Percentiles rank a stretch among this genome's conserved stretches.
phyloP scores from a whole-genome alignment of 495 filamentous ascomycete species.

The Friedmanniomyces simplex region DNA sequence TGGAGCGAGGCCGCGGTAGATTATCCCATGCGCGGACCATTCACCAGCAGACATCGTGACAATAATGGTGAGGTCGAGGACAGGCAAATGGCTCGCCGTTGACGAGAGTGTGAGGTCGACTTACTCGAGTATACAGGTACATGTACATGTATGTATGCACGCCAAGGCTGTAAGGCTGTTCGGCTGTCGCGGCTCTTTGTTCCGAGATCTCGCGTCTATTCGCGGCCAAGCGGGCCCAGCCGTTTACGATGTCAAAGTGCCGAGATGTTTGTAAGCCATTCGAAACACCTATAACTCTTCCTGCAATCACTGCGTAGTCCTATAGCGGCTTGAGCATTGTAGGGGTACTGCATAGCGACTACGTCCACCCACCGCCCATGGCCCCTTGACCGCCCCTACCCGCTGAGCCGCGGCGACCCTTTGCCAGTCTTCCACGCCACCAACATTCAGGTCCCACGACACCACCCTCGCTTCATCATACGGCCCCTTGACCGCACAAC shows the following conservation, averaged over 20 bases:
- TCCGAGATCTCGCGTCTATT: neutral
- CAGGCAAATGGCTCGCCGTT: too few species aligned
- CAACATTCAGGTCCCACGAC: neutral
- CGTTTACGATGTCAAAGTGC: neutral
- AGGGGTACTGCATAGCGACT: neutral
- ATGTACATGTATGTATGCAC: too few species aligned
- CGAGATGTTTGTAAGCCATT: neutral
- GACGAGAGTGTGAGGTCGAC: too few species aligned
- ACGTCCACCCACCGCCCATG: neutral
- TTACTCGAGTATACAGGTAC: too few species aligned
- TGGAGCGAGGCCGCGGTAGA: too few species aligned
- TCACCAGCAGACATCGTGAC: too few species aligned
- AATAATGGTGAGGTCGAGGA: too few species aligned
- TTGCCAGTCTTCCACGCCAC: neutral
- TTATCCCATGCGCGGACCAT: too few species aligned
- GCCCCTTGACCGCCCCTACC: neutral
- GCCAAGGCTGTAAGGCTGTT: too few species aligned
- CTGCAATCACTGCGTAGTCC: neutral
- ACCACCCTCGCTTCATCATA: neutral
- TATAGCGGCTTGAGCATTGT: neutral
- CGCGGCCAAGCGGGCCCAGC: neutral
- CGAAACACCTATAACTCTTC: neutral
- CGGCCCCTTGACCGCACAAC: neutral
- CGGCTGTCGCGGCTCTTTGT: neutral
- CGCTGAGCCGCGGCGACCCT: neutral